These are phyloP conservation scores for Phialophora expanda DNA, from an alignment of 2,329 filamentous ascomycete species.

Conservation along the genomic window DNA sequence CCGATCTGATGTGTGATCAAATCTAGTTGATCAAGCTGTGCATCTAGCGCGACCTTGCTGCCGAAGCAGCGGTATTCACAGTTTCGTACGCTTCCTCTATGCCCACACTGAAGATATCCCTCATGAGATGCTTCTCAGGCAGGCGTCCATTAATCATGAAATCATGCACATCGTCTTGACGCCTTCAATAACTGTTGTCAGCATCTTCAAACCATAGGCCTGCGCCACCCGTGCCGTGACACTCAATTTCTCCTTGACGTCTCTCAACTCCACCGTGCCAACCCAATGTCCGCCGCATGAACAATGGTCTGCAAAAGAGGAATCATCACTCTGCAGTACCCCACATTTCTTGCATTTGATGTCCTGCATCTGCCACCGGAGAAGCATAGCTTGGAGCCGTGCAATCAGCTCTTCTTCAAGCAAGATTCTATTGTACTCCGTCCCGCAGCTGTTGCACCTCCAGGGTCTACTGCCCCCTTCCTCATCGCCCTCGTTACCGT, in stretches of 20 bases:
- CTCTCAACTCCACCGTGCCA: slow-evolving; percentile 69
- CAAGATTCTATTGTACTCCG: slow-evolving; percentile 74
- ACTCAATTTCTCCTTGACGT: slow-evolving; percentile 67
- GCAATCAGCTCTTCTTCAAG: slow-evolving; percentile 84
- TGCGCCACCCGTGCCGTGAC: slow-evolving; percentile 76
- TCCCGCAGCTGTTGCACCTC: slow-evolving; percentile 77
- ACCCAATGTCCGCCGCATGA: slow-evolving; percentile 87
- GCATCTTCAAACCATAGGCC: slow-evolving; percentile 81
- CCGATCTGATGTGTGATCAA: not conserved
- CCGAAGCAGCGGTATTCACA: not conserved
- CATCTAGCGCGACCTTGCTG: not conserved
- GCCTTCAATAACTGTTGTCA: slow-evolving; percentile 74
- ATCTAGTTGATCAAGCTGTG: not conserved
- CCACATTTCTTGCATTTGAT: slow-evolving; percentile 75
- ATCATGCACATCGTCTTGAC: slow-evolving; percentile 56
- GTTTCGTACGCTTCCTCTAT: not conserved
- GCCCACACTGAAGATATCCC: not conserved
- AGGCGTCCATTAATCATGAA: slow-evolving; percentile 21
- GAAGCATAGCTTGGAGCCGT: slow-evolving; percentile 73
- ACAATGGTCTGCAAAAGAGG: slow-evolving; percentile 86
- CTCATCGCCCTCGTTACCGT: slow-evolving; percentile 43
- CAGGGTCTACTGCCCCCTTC: slow-evolving; percentile 58
- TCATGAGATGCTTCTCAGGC: too few species aligned
- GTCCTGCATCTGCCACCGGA: slow-evolving; percentile 88
- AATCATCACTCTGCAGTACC: slow-evolving; percentile 74